Evolutionary conservation across 1,284 basidiomycete genomes (phyloP).

Genomic region (Malassezia dermatis): DNA sequence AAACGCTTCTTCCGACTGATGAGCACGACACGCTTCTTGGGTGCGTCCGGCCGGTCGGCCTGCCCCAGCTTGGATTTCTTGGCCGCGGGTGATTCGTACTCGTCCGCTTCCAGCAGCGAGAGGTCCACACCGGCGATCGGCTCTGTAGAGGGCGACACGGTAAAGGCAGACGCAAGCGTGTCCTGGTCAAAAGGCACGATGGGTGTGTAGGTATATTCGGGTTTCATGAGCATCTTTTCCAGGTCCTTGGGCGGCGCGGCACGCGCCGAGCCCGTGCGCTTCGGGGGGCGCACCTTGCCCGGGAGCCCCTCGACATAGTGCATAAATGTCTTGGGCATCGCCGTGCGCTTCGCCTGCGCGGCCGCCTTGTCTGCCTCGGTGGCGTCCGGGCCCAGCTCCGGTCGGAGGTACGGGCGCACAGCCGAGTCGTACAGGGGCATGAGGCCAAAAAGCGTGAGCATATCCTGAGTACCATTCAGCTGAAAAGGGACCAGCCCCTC

Average conservation of each 20-base stretch:
- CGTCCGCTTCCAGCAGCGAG: conserved; percentile 13
- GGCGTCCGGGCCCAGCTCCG: neutral
- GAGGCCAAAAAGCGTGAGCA: conserved; percentile 27
- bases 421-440: conserved; percentile 34
- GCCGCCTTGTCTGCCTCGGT: neutral
- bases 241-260: conserved; percentile 6
- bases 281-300: conserved; percentile 12
- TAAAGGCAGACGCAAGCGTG: conserved; percentile 4
- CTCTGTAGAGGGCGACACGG: neutral
- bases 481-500: conserved; percentile 9
- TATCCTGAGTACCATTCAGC: conserved; percentile 34
- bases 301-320: conserved; percentile 14
- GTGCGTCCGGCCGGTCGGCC: conserved; percentile 9
- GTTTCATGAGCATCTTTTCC: conserved; percentile 15
- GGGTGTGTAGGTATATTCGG: conserved; percentile 17
- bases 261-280: conserved; percentile 3
- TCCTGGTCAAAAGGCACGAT: conserved; percentile 14
- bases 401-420: conserved; percentile 25
- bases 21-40: conserved; percentile 17
- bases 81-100: conserved; percentile 4
- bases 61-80: conserved; percentile 3
- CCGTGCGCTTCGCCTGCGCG: neutral
- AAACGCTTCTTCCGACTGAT: conserved; percentile 15
- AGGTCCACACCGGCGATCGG: conserved; percentile 10
- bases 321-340: conserved; percentile 12